Evolutionary conservation across 1,284 basidiomycete species (phyloP), one percentile per base, ranked within the genome.

Genomic region (Vanrija humicola): DNA sequence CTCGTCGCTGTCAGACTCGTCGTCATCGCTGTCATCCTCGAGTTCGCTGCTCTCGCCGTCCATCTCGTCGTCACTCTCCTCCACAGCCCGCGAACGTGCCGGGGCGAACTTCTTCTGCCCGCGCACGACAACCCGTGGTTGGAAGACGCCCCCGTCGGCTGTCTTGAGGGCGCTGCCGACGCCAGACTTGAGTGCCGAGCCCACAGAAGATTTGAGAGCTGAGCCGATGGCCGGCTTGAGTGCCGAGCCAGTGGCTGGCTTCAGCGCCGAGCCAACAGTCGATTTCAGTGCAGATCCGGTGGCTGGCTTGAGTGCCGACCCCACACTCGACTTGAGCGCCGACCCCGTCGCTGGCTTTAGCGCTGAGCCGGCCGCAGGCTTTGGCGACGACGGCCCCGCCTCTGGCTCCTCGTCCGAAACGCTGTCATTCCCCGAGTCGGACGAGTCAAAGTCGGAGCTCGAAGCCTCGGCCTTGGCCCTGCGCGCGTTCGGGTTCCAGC

Each of bases 361-460:
- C 18, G 26, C 19, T 1, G 56, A 26, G 1, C 46, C 18, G 5
- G 28, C 19, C 9, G 47, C 12, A 2, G 52, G n/a, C 34, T 43
- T 38, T 3, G 50, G 48, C 5, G 51, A 50, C 1, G 62, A 62
- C 7, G 64, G 55, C 28, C 51, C 59, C 19, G 57, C 59, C 44
- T 62, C 59, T 3, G 57, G 23, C 9, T 55, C 38, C 9, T 55
- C 61, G 1, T 56, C 54, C 7, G 62, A 55, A 19, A 21, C 34
- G 18, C 51, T 56, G 48, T 75, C 74, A 38, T 72, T 64, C 3
- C 52, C 73, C 10, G 73, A 75, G 43, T 75, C 74, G 0, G 75
- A 77, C 0, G 75, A 77, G 53, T 77, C 72, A 43, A 77, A 77
- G 42, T 77, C 74, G 3, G 72, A 73, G 5, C 65, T 69, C 0